Evolutionary conservation across 2,329 filamentous ascomycete genomes (phyloP).

Genomic region (Ophiostoma triangulosporum): DNA sequence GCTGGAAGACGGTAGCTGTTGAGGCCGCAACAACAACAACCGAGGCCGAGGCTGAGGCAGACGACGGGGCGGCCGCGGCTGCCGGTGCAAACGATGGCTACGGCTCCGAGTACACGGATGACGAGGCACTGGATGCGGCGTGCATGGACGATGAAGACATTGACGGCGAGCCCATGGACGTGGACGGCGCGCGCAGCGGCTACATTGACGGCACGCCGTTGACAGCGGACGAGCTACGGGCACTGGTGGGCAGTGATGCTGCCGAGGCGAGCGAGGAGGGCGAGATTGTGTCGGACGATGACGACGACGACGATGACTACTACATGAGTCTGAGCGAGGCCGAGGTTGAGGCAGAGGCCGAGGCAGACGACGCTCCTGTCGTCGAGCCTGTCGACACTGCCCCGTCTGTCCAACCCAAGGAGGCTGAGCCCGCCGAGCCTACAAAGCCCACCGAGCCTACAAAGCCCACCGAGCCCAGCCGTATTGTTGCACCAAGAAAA

Average conservation of each 20-base stretch:
- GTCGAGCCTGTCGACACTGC: not conserved
- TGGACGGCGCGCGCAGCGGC: constrained; percentile 20
- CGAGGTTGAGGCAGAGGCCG: not conserved
- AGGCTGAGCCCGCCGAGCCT: constrained; percentile 18
- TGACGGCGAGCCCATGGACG: constrained; percentile 30
- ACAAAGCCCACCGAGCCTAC: constrained; percentile 15
- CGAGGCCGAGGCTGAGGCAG: not conserved
- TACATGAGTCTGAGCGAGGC: constrained; percentile 5
- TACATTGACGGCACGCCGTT: constrained; percentile 20
- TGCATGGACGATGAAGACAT: constrained; percentile 31
- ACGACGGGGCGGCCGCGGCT: no score
- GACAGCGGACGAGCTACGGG: constrained; percentile 21
- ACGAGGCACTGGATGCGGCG: constrained; percentile 34
- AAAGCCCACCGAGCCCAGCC: not conserved
- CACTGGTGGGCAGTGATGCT: constrained; percentile 5
- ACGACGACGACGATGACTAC: constrained; percentile 1
- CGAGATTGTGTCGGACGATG: constrained; percentile 13
- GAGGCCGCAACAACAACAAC: constrained; percentile 23
- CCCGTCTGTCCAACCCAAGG: constrained; percentile 11
- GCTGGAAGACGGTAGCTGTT: constrained; percentile 40
- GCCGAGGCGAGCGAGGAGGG: constrained; percentile 14
- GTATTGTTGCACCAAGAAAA: constrained; percentile 25
- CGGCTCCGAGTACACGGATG: constrained; percentile 15
- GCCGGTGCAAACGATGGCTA: constrained; percentile 12
- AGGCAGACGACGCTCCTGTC: not conserved